These are phyloP conservation scores for Nakaseomyces delphensis DNA, from an alignment of 1,139 yeast species.

Conservation along the genomic window DNA sequence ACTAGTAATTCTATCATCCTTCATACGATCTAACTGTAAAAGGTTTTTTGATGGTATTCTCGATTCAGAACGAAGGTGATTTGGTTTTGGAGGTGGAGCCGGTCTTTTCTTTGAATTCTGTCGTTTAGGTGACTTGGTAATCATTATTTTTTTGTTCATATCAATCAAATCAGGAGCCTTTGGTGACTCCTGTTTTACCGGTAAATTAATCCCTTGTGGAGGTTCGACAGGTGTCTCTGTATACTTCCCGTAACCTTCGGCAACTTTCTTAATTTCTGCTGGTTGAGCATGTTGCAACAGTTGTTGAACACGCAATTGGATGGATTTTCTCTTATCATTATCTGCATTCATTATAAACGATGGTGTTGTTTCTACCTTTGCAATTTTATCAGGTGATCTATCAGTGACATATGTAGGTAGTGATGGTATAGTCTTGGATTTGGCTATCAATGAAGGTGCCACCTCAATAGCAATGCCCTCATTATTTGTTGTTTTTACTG, in stretches of 20 bases:
- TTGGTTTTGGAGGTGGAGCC: conserved; percentile 14
- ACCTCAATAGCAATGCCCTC: neutral
- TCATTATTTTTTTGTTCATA: neutral
- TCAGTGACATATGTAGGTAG: neutral
- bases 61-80: conserved; percentile 9
- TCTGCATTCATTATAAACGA: conserved; percentile 2
- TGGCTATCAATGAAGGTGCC: neutral
- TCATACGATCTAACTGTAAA: neutral
- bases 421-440: neutral
- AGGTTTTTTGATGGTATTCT: conserved; percentile 1
- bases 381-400: neutral
- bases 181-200: conserved; percentile 1
- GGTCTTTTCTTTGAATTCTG: neutral
- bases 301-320: conserved; percentile 50
- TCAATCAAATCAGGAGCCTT: neutral
- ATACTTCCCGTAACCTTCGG: conserved; percentile 51
- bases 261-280: conserved; percentile 38
- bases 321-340: conserved; percentile 28
- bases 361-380: neutral
- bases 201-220: neutral
- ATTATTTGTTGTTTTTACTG: neutral
- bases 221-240: conserved; percentile 33
- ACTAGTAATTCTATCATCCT: conserved; percentile 9
- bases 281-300: conserved; percentile 38
- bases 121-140: neutral